Percentiles rank a stretch among this genome's conserved stretches.
Evolutionary conservation across 1,139 yeast genomes (phyloP).

Genomic region (Zygosaccharomyces pseudobailii): DNA sequence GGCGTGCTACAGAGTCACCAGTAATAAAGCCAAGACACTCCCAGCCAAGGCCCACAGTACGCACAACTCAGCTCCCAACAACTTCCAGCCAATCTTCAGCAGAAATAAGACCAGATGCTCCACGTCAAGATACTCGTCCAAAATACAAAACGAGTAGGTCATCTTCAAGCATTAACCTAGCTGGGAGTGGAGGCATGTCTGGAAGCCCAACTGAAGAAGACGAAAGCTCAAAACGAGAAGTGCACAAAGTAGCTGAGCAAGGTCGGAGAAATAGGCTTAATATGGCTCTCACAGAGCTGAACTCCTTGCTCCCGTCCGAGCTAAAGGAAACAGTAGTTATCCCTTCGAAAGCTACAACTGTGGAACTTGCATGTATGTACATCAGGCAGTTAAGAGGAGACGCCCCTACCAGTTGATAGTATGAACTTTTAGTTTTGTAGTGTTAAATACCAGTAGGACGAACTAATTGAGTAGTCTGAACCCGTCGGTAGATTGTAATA

Average conservation of each 20-base stretch:
- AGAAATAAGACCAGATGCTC: background rate
- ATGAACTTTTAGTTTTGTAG: background rate
- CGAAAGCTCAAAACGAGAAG: conserved; percentile 51
- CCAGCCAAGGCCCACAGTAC: conserved; percentile 6
- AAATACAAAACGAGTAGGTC: conserved; percentile 5
- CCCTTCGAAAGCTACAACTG: conserved; percentile 90
- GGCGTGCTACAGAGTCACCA: conserved; percentile 31
- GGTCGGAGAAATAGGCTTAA: conserved; percentile 93
- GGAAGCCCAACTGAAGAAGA: conserved; percentile 12
- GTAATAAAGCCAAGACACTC: conserved; percentile 25
- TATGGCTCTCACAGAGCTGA: conserved; percentile 72
- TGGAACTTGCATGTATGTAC: conserved; percentile 76
- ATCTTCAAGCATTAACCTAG: conserved; percentile 5
- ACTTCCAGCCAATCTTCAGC: conserved; percentile 2
- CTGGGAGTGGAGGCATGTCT: conserved; percentile 1
- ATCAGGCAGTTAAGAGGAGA: conserved; percentile 45
- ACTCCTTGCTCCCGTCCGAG: conserved; percentile 58
- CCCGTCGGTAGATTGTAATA: background rate
- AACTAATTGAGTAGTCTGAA: background rate
- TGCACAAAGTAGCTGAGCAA: conserved; percentile 93
- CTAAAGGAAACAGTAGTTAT: conserved; percentile 54
- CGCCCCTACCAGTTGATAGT: conserved; percentile 1
- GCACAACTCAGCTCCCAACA: conserved; percentile 3
- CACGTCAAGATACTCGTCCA: background rate
- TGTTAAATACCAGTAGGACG: background rate